phyloP scores from a whole-genome alignment of 75 land plant species.

The Selaginella tamariscina region DNA sequence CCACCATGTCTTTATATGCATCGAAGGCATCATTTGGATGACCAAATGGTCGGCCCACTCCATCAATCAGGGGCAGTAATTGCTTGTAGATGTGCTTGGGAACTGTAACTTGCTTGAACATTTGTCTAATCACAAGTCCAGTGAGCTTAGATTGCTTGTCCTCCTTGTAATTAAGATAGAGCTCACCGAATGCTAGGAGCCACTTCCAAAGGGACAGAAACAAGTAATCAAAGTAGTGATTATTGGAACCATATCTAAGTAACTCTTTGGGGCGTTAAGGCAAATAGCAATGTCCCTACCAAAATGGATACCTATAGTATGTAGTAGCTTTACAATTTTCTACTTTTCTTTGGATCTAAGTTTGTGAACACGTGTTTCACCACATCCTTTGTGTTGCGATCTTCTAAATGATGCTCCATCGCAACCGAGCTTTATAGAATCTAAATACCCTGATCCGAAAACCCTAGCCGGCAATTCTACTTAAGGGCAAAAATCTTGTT shows the following conservation, averaged over 20 bases:
- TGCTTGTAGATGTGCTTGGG: constrained; percentile 1
- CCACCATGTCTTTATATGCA: not conserved
- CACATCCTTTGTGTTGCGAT: not conserved
- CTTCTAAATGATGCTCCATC: not conserved
- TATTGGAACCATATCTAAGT: not conserved
- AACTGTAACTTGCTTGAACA: not conserved
- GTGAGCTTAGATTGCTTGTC: not conserved
- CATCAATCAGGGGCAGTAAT: not conserved
- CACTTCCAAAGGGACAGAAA: constrained; percentile 1
- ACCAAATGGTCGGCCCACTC: not conserved
- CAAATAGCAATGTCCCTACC: not conserved
- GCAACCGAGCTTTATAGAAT: no score
- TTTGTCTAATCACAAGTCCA: not conserved
- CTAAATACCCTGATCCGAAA: no score
- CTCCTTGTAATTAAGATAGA: not conserved
- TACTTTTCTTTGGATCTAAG: not conserved
- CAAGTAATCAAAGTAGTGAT: not conserved
- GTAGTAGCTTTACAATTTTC: not conserved
- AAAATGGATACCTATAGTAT: not conserved
- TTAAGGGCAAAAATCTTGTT: no score
- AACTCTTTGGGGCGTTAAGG: not conserved
- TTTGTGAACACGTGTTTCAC: not conserved
- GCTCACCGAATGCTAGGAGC: not conserved
- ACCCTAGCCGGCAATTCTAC: no score
- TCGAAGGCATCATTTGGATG: not conserved